A percentile compares a stretch with the other conserved stretches of the same genome.
phyloP scores from a whole-genome alignment of 345 rosid species.

The Sisymbrium altissimum region DNA sequence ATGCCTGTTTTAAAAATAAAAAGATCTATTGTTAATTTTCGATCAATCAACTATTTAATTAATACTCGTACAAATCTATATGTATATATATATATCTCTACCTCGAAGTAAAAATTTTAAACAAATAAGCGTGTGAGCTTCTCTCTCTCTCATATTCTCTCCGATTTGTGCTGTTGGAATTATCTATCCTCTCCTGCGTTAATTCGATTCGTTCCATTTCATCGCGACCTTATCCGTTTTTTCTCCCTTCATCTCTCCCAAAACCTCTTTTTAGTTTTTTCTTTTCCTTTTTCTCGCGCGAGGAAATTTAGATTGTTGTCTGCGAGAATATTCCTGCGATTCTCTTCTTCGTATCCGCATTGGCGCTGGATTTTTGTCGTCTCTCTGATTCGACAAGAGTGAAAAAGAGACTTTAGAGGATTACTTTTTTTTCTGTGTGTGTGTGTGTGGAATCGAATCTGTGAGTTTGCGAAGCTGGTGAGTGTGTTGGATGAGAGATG shows the following conservation, averaged over 20 bases:
- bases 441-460: not conserved
- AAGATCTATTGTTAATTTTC: not conserved
- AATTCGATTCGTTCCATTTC: slow-evolving; percentile 19
- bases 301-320: not conserved
- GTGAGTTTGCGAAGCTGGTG: not conserved
- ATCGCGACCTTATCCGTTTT: slow-evolving; percentile 22
- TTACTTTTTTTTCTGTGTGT: too few species aligned
- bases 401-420: too few species aligned
- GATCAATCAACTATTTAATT: not conserved
- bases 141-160: not conserved
- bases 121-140: slow-evolving; percentile 25
- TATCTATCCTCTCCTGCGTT: not conserved
- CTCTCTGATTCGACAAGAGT: not conserved
- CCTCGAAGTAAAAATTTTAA: not conserved
- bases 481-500: slow-evolving; percentile 37
- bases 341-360: slow-evolving; percentile 13
- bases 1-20: not conserved
- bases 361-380: slow-evolving; percentile 15
- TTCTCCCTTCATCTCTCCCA: not conserved
- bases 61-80: not conserved
- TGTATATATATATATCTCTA: not conserved
- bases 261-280: not conserved
- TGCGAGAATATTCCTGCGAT: slow-evolving; percentile 22
- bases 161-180: not conserved
- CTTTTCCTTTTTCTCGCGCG: slow-evolving; percentile 3